Evolutionary conservation across 495 filamentous ascomycete genomes (phyloP).

Genomic region (Penicillium mononematosum): DNA sequence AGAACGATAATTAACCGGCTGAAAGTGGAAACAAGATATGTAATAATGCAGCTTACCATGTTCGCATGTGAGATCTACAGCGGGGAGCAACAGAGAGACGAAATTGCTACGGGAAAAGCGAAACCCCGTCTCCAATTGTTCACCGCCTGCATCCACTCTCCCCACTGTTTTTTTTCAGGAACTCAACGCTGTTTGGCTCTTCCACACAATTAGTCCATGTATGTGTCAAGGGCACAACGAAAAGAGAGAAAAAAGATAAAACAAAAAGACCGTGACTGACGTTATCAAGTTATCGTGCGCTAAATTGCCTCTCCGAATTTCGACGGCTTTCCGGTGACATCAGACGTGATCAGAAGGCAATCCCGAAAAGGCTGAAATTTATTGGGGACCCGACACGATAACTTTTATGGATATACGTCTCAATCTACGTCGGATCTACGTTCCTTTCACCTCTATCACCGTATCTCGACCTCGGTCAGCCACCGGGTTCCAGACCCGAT

Average conservation of each 20-base stretch:
- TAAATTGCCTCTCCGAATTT: conserved; percentile 4
- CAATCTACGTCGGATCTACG: conserved; percentile 23
- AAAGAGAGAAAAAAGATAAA: background rate
- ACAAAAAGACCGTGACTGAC: background rate
- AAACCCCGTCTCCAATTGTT: conserved; percentile 6
- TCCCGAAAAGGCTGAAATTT: conserved; percentile 12
- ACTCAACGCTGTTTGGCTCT: conserved; percentile 15
- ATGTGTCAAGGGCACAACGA: background rate
- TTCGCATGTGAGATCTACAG: conserved; percentile 15
- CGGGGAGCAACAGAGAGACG: conserved; percentile 3
- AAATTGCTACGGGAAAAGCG: conserved; percentile 13
- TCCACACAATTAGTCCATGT: background rate
- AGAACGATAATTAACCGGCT: conserved; percentile 18
- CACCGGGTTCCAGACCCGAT: conserved; percentile 22
- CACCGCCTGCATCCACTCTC: conserved; percentile 13
- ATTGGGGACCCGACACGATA: conserved; percentile 15
- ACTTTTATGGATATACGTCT: conserved; percentile 20
- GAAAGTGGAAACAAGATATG: conserved; percentile 16
- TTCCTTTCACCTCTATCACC: conserved; percentile 22
- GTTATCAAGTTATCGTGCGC: conserved; percentile 1
- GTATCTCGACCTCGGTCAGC: conserved; percentile 26
- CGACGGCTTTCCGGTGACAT: conserved; percentile 7
- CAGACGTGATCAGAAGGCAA: conserved; percentile 1
- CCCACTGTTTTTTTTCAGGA: conserved; percentile 6
- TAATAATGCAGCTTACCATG: conserved; percentile 17